phyloP scores from a whole-genome alignment of 176 grass and related monocot genomes.

The Eremochloa ophiuroides region DNA sequence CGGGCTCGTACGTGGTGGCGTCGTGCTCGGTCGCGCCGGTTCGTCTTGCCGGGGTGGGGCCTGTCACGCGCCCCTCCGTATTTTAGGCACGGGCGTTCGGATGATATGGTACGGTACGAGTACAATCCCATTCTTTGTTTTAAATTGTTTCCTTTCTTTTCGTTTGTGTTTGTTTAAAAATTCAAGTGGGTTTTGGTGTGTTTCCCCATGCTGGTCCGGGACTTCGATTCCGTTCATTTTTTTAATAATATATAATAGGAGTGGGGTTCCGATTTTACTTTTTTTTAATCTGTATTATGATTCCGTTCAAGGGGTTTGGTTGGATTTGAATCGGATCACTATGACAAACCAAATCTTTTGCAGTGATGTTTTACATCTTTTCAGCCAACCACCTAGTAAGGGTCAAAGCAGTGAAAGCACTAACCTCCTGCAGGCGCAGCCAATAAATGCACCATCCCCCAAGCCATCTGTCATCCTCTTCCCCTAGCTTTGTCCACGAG shows the following conservation, averaged over 20 bases:
- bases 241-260: neutral
- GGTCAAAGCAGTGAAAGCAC: no score
- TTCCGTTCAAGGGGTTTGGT: neutral
- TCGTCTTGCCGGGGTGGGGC: neutral
- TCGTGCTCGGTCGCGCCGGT: neutral
- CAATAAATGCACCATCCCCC: no score
- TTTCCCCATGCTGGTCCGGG: neutral
- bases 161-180: neutral
- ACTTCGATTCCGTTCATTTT: neutral
- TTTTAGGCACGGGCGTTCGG: constrained; percentile 14
- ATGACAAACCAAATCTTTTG: neutral
- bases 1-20: neutral
- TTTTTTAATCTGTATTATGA: neutral
- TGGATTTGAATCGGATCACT: neutral
- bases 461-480: no score
- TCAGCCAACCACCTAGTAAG: no score
- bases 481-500: no score
- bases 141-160: neutral
- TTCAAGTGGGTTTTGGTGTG: neutral
- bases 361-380: neutral
- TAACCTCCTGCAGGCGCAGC: no score
- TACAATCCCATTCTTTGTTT: neutral
- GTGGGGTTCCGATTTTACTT: neutral
- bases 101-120: neutral
- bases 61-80: neutral